Evolutionary conservation across 768 basidiomycete species (phyloP).

Genomic region (Tricholoma matsutake): DNA sequence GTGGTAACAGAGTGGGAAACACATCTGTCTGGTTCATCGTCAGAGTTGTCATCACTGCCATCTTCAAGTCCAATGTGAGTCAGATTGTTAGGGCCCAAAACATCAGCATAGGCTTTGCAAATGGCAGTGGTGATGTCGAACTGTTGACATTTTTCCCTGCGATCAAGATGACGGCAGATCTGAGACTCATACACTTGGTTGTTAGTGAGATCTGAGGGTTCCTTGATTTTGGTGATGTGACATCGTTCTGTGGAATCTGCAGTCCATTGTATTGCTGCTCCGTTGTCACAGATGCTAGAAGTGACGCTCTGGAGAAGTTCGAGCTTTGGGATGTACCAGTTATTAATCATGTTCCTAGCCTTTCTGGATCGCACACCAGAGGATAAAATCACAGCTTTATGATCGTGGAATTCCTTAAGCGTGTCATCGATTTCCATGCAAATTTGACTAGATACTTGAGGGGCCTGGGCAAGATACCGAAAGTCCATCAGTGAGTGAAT

Average conservation of each 20-base stretch:
- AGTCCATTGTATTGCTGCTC: conserved; percentile 8
- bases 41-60: neutral
- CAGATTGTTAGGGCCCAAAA: neutral
- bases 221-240: conserved; percentile 9
- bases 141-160: conserved; percentile 7
- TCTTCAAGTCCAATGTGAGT: neutral
- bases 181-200: conserved; percentile 7
- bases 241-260: conserved; percentile 5
- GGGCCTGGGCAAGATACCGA: conserved; percentile 7
- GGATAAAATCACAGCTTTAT: neutral
- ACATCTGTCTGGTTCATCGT: neutral
- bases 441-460: neutral
- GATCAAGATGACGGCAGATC: conserved; percentile 9
- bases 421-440: neutral
- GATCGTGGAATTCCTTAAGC: neutral
- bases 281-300: conserved; percentile 17
- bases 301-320: conserved; percentile 34
- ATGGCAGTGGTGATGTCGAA: neutral
- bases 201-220: conserved; percentile 6
- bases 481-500: conserved; percentile 17
- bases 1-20: neutral
- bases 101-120: neutral
- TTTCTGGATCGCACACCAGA: neutral
- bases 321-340: conserved; percentile 1
- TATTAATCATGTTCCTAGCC: conserved; percentile 3